Evolutionary conservation across 441 rosid genomes (phyloP).

Genomic region (Capsella rubella): DNA sequence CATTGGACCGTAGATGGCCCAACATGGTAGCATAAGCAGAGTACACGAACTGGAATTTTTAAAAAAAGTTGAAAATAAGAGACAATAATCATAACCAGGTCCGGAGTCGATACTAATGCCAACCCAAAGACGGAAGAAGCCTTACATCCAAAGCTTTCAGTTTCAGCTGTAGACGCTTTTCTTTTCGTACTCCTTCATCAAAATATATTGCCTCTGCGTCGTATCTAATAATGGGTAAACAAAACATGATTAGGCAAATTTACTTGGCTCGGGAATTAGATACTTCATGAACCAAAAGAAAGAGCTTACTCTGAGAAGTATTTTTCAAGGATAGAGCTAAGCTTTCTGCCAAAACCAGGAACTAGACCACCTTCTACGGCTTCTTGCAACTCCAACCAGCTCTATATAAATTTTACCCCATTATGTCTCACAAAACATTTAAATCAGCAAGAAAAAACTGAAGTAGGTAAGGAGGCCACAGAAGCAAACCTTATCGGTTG

Average conservation of each 20-base stretch:
- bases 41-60: conserved; percentile 58
- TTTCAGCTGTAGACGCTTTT: conserved; percentile 60
- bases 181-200: conserved; percentile 78
- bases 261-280: not conserved
- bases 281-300: not conserved
- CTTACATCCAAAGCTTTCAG: conserved; percentile 75
- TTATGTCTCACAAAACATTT: conserved; percentile 27
- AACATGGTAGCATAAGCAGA: conserved; percentile 62
- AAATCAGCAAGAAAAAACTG: conserved; percentile 8
- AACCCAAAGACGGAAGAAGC: conserved; percentile 13
- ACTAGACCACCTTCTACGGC: conserved; percentile 68
- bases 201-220: conserved; percentile 75
- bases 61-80: conserved; percentile 17
- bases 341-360: conserved; percentile 75
- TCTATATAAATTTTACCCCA: conserved; percentile 48
- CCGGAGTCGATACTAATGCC: conserved; percentile 13
- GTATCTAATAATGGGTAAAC: conserved; percentile 53
- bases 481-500: conserved; percentile 58
- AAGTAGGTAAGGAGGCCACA: conserved; percentile 16
- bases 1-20: conserved; percentile 64
- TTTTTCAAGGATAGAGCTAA: conserved; percentile 62
- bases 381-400: conserved; percentile 69
- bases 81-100: conserved; percentile 32
- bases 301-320: conserved; percentile 74
- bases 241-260: conserved; percentile 19